Evolutionary conservation across 2,329 filamentous ascomycete genomes (phyloP).

Genomic region (Ustulina deusta): DNA sequence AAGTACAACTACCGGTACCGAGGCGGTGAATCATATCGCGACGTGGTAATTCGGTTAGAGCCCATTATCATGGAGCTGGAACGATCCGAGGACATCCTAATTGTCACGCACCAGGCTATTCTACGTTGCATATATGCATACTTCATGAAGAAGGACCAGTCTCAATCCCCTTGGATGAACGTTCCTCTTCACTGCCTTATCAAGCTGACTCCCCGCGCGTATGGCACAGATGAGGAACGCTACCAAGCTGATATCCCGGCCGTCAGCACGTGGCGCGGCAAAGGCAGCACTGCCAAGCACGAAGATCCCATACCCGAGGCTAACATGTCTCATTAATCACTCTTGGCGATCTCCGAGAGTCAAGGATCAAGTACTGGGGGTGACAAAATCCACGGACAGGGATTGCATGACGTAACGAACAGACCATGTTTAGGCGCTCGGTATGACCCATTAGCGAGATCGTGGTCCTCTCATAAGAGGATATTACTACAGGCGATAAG

Average conservation of each 20-base stretch:
- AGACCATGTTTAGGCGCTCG: not conserved
- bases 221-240: slow-evolving; percentile 89
- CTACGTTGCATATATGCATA: slow-evolving; percentile 98
- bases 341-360: slow-evolving; percentile 3
- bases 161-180: slow-evolving; percentile 97
- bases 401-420: slow-evolving; percentile 8
- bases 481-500: not conserved
- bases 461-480: not conserved
- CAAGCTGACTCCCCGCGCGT: slow-evolving; percentile 93
- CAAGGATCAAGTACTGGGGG: not conserved
- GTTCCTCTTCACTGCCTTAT: slow-evolving; percentile 96
- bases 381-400: not conserved
- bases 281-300: slow-evolving; percentile 90
- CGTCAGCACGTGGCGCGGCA: slow-evolving; percentile 95
- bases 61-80: slow-evolving; percentile 99
- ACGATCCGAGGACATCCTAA: slow-evolving; percentile 94
- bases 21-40: slow-evolving; percentile 93
- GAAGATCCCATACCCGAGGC: slow-evolving; percentile 66
- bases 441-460: not conserved
- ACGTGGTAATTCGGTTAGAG: slow-evolving; percentile 96
- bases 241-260: slow-evolving; percentile 93
- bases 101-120: slow-evolving; percentile 97
- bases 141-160: slow-evolving; percentile 97
- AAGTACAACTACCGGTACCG: slow-evolving; percentile 99
- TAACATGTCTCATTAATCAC: slow-evolving; percentile 33